phyloP scores from a whole-genome alignment of 768 basidiomycete species.

The Grammothele lineata region DNA sequence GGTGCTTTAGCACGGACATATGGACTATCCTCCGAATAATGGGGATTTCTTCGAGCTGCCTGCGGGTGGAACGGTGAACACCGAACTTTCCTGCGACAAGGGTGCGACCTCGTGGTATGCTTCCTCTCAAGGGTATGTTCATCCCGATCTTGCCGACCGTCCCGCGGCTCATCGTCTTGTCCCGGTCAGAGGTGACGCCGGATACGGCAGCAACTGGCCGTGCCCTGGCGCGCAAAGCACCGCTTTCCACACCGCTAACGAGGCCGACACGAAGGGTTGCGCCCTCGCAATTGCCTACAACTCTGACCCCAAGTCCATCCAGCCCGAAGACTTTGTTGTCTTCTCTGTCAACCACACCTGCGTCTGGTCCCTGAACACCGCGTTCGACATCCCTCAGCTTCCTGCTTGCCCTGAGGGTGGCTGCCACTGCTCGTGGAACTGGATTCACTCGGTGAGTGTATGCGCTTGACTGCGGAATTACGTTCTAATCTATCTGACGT shows the following conservation, averaged over 20 bases:
- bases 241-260: conserved; percentile 27
- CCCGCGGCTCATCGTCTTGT: too few species aligned
- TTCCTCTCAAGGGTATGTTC: conserved; percentile 31
- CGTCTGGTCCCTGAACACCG: conserved; percentile 37
- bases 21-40: conserved; percentile 50
- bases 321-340: conserved; percentile 39
- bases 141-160: too few species aligned
- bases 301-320: conserved; percentile 29
- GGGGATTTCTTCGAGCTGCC: conserved; percentile 56
- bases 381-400: conserved; percentile 40
- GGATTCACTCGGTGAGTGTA: conserved; percentile 32
- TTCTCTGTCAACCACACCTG: conserved; percentile 42
- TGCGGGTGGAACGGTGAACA: conserved; percentile 48
- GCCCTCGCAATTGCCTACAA: conserved; percentile 43
- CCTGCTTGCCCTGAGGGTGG: conserved; percentile 39
- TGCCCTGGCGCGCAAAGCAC: conserved; percentile 20
- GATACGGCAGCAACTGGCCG: conserved; percentile 17
- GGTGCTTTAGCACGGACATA: conserved; percentile 40
- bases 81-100: conserved; percentile 57
- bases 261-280: conserved; percentile 32
- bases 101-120: conserved; percentile 53
- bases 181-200: conserved; percentile 21
- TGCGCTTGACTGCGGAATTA: neutral
- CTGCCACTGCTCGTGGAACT: conserved; percentile 43
- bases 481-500: neutral